A percentile compares a stretch with the other conserved stretches of the same genome.
These are phyloP conservation scores for Luvunga scandens DNA, from an alignment of 345 rosid genomes.

Conservation along the genomic window DNA sequence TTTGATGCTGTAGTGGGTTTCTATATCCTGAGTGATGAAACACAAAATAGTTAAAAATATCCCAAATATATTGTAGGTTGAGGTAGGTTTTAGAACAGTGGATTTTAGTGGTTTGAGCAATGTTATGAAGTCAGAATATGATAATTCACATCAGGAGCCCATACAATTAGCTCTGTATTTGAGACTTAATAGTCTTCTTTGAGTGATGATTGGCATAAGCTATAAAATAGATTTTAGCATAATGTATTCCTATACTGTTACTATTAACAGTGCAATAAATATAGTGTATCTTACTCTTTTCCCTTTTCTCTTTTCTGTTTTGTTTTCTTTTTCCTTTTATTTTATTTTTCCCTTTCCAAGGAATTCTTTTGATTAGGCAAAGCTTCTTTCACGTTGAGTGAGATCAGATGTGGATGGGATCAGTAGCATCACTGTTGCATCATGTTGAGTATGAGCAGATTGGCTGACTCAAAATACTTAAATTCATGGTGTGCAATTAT, in stretches of 20 bases:
- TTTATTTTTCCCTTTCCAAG: conserved; percentile 8
- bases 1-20: conserved; percentile 38
- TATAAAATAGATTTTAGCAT: neutral
- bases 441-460: conserved; percentile 30
- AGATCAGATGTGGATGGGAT: conserved; percentile 38
- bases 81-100: conserved; percentile 40
- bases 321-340: neutral
- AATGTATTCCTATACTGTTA: conserved; percentile 10
- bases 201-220: conserved; percentile 14
- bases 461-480: conserved; percentile 27
- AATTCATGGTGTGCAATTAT: conserved; percentile 21
- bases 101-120: conserved; percentile 27
- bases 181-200: conserved; percentile 8
- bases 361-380: conserved; percentile 18
- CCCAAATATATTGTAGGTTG: conserved; percentile 50
- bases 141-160: conserved; percentile 20
- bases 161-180: conserved; percentile 17
- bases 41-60: no score
- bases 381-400: conserved; percentile 28
- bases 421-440: conserved; percentile 24
- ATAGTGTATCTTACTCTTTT: conserved; percentile 30
- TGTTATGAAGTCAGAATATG: conserved; percentile 46
- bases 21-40: conserved; percentile 31
- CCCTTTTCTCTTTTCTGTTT: conserved; percentile 20
- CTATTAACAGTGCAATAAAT: conserved; percentile 10